Conservation (phyloP, 495 filamentous ascomycete genomes). For the Hypomontagnella submonticulosa region DNA sequence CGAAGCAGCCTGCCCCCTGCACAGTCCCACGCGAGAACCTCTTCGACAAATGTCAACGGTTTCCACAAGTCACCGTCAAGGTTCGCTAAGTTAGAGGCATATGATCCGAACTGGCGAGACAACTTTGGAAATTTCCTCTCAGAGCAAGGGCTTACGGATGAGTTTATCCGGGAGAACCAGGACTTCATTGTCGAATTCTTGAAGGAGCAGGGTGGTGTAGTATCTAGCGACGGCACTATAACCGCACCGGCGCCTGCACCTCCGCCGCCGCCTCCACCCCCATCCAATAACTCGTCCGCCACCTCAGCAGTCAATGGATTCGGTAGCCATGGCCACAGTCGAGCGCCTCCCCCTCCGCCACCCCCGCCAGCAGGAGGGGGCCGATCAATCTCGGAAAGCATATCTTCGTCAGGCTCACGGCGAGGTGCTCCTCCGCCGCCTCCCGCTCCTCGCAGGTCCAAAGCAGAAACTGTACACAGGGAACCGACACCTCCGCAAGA, state of each 20-base stretch:
- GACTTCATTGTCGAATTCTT: constrained; percentile 96
- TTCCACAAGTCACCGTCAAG: constrained; percentile 54
- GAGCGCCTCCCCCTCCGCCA: constrained; percentile 69
- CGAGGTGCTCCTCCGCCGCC: constrained; percentile 76
- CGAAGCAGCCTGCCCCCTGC: constrained; percentile 59
- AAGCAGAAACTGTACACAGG: constrained; percentile 53
- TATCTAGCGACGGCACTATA: constrained; percentile 24
- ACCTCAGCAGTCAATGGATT: constrained; percentile 22
- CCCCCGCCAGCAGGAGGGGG: constrained; percentile 70
- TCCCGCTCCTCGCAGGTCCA: constrained; percentile 74
- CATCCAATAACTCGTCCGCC: too few species aligned
- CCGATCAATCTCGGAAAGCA: constrained; percentile 65
- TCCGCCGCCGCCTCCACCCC: constrained; percentile 63
- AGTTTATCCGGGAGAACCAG: constrained; percentile 89
- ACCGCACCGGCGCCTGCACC: constrained; percentile 56
- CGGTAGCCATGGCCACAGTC: constrained; percentile 37
- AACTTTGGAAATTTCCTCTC: constrained; percentile 81
- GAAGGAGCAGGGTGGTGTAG: constrained; percentile 70
- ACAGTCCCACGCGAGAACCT: constrained; percentile 57
- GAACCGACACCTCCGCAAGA: constrained; percentile 69
- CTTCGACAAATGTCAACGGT: constrained; percentile 56
- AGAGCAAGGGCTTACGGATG: constrained; percentile 89
- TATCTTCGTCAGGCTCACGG: constrained; percentile 43
- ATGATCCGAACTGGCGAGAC: constrained; percentile 85
- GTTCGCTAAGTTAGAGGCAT: constrained; percentile 78